phyloP scores from a whole-genome alignment of 176 grass and related monocot genomes.

The Dactylis glomerata region DNA sequence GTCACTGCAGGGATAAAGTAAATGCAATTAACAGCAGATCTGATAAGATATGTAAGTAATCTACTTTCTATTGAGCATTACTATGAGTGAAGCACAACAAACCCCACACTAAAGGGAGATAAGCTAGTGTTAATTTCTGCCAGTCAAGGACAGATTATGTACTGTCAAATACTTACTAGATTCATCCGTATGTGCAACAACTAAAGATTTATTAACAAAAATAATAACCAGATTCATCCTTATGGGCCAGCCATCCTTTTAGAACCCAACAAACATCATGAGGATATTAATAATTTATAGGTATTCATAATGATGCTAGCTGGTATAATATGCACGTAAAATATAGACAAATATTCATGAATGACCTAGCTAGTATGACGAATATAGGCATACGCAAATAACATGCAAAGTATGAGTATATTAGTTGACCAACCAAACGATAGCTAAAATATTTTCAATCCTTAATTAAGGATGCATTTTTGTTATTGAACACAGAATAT shows the following conservation, averaged over 20 bases:
- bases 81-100: background rate
- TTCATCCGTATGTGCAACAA: no score
- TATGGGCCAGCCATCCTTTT: no score
- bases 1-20: constrained; percentile 20
- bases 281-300: no score
- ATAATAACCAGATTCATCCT: no score
- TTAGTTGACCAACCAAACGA: background rate
- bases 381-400: no score
- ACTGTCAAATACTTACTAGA: background rate
- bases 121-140: background rate
- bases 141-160: background rate
- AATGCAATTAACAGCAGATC: background rate
- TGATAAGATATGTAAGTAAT: background rate
- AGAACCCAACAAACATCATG: no score
- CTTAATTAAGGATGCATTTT: background rate
- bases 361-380: no score
- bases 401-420: no score
- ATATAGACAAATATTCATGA: no score
- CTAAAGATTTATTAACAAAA: no score
- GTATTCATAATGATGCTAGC: no score
- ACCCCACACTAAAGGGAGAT: background rate
- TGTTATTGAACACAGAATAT: background rate
- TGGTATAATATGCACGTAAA: no score
- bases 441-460: background rate
- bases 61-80: background rate